Evolutionary conservation across 176 grass and related monocot genomes (phyloP).

Genomic region (Dactylis glomerata): DNA sequence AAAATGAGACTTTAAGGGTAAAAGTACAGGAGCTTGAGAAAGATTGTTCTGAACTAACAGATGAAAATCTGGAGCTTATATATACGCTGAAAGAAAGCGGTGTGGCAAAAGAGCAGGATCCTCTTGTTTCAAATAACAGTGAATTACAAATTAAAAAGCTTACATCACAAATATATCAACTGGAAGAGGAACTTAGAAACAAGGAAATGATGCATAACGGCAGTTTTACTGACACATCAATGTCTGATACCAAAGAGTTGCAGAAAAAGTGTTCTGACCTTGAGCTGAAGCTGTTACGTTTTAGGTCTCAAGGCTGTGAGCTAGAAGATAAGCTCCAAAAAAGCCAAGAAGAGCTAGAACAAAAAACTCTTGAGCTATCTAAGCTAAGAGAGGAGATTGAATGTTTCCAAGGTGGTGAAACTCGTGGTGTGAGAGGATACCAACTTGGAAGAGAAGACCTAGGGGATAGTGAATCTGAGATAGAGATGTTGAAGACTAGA

Average conservation of each 20-base stretch:
- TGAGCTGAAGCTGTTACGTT: constrained; percentile 74
- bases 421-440: constrained; percentile 13
- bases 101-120: constrained; percentile 31
- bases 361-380: constrained; percentile 62
- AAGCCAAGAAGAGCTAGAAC: constrained; percentile 56
- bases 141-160: constrained; percentile 40
- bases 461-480: constrained; percentile 57
- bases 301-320: constrained; percentile 55
- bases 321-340: constrained; percentile 60
- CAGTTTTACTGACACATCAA: constrained; percentile 29
- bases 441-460: constrained; percentile 36
- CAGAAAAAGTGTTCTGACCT: constrained; percentile 73
- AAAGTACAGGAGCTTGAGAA: constrained; percentile 92
- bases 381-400: constrained; percentile 50
- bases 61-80: constrained; percentile 92
- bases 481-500: constrained; percentile 37
- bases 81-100: constrained; percentile 64
- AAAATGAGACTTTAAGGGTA: constrained; percentile 67
- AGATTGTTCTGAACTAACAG: constrained; percentile 84
- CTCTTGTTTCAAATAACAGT: constrained; percentile 28
- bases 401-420: constrained; percentile 19
- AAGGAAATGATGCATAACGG: constrained; percentile 36
- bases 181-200: constrained; percentile 43
- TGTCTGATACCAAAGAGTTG: constrained; percentile 48
- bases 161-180: constrained; percentile 47